Percentiles rank a stretch among this genome's conserved stretches.
Evolutionary conservation across 2,329 filamentous ascomycete species (phyloP).

Genomic region (Penicillium sclerotigenum): DNA sequence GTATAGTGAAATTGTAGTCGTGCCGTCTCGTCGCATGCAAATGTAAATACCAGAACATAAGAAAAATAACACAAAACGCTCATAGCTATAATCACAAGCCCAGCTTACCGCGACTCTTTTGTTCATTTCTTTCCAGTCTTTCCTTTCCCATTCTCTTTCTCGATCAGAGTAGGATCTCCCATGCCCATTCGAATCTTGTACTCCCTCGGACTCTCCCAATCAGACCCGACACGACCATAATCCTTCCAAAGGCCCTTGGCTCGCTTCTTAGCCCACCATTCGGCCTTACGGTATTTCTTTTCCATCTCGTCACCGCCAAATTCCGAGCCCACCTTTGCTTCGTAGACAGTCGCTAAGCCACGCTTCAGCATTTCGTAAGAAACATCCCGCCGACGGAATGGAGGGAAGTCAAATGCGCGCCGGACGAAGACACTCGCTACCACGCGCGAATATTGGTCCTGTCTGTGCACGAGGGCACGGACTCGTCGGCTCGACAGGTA

Average conservation of each 20-base stretch:
- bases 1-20: not conserved
- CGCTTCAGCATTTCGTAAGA: slow-evolving; percentile 83
- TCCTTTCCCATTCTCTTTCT: slow-evolving; percentile 8
- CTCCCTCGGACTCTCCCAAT: slow-evolving; percentile 78
- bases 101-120: not conserved
- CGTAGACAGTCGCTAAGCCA: slow-evolving; percentile 87
- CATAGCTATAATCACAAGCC: not conserved
- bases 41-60: slow-evolving; percentile 5
- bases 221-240: slow-evolving; percentile 49
- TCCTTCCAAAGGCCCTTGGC: slow-evolving; percentile 71
- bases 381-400: slow-evolving; percentile 68
- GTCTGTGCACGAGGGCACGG: slow-evolving; percentile 74
- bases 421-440: slow-evolving; percentile 81
- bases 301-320: slow-evolving; percentile 69
- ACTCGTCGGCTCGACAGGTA: slow-evolving; percentile 72
- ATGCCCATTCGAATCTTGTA: slow-evolving; percentile 67
- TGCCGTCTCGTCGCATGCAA: slow-evolving; percentile 14
- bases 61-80: not conserved
- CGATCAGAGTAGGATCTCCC: slow-evolving; percentile 30
- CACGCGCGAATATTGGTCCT: slow-evolving; percentile 89
- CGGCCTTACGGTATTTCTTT: slow-evolving; percentile 46
- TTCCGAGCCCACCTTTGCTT: slow-evolving; percentile 84
- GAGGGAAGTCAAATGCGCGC: slow-evolving; percentile 43
- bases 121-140: slow-evolving; percentile 31
- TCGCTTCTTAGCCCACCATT: slow-evolving; percentile 59